Conservation (phyloP, 805 yeast species). For the Lipomyces yamadae region DNA sequence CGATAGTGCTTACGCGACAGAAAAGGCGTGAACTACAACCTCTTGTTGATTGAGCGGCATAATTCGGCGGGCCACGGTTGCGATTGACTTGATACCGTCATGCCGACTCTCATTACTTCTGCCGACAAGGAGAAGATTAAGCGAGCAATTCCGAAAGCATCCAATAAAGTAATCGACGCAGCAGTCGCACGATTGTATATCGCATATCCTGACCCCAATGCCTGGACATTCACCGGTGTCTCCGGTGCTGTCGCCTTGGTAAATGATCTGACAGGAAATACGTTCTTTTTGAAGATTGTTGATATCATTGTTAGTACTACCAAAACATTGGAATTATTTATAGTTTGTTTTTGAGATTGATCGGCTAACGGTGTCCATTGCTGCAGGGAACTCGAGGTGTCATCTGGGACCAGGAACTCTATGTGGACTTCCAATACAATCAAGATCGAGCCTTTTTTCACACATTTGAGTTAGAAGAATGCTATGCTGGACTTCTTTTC, state of each 20-base stretch:
- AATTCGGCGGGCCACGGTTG: background rate
- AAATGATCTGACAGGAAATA: conserved; percentile 92
- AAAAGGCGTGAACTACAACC: background rate
- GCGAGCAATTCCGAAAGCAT: conserved; percentile 82
- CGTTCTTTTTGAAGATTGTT: conserved; percentile 86
- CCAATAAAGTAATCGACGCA: conserved; percentile 87
- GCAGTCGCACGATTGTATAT: conserved; percentile 87
- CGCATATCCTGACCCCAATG: conserved; percentile 80
- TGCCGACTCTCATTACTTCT: conserved; percentile 46
- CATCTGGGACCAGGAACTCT: conserved; percentile 95
- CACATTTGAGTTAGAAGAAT: conserved; percentile 89
- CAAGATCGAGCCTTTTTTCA: conserved; percentile 97
- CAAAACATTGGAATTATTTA: background rate
- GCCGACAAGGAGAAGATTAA: conserved; percentile 88
- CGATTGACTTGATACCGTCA: conserved; percentile 6
- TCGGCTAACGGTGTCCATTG: background rate
- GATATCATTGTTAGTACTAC: conserved; percentile 57
- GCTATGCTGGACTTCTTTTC: conserved; percentile 82
- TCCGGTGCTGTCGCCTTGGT: conserved; percentile 85
- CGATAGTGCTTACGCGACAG: background rate
- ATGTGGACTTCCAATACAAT: conserved; percentile 82
- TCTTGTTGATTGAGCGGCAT: background rate
- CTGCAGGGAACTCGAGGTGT: conserved; percentile 76
- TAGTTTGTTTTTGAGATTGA: background rate
- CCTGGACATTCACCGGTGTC: conserved; percentile 88